These are phyloP conservation scores for Cyberlindnera galapagoensis DNA, from an alignment of 805 yeast species.

Conservation along the genomic window DNA sequence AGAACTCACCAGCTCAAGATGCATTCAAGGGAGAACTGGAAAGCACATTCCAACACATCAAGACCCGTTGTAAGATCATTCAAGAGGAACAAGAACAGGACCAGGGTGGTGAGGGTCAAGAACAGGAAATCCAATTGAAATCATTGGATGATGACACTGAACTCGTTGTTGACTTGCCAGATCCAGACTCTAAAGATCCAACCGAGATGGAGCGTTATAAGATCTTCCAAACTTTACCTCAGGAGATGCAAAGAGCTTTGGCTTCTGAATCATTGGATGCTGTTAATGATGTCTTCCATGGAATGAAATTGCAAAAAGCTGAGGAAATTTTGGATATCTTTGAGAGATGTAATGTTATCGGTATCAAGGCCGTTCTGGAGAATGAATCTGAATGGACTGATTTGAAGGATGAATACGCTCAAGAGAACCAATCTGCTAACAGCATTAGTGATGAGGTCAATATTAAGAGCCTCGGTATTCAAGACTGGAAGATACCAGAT, in stretches of 20 bases:
- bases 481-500: no score
- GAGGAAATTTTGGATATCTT: conserved; percentile 69
- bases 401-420: conserved; percentile 37
- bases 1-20: conserved; percentile 51
- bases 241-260: conserved; percentile 69
- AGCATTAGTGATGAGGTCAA: conserved; percentile 16
- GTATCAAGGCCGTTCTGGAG: conserved; percentile 70
- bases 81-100: conserved; percentile 40
- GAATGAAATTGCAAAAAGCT: conserved; percentile 69
- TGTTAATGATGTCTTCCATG: conserved; percentile 77
- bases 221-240: conserved; percentile 51
- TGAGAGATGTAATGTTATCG: conserved; percentile 77
- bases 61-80: conserved; percentile 64
- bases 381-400: conserved; percentile 64
- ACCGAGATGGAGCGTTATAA: conserved; percentile 39
- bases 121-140: conserved; percentile 71
- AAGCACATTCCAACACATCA: conserved; percentile 70
- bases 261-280: conserved; percentile 63
- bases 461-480: no score
- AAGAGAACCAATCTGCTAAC: no score
- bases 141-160: conserved; percentile 80
- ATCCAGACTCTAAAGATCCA: conserved; percentile 39
- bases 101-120: conserved; percentile 42
- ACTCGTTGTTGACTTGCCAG: conserved; percentile 65
- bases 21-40: conserved; percentile 72